Evolutionary conservation across 805 yeast genomes (phyloP), one percentile per base, ranked within the genome.

Genomic region (Torulaspora indica): DNA sequence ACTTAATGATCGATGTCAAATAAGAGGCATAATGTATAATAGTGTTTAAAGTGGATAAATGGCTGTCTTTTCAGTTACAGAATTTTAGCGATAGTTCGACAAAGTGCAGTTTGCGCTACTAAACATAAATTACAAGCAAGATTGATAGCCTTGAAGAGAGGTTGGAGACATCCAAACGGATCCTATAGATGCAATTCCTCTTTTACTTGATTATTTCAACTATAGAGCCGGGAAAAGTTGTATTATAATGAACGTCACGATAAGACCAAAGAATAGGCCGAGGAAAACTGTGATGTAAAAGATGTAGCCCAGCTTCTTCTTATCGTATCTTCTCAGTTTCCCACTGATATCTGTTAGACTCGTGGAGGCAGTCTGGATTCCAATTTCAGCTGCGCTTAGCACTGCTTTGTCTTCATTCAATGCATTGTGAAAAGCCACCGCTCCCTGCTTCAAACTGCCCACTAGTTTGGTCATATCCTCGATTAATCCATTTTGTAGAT

Each of bases 321-420:
- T 49, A 51, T 63, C 60, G 53, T 68, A 48, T 50, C 60, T 50
- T 48, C 62, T 42, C 39, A 58, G 54, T 49, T 53, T 66, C 15
- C 55, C 64, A 40, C 60, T 67, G 31, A 57, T 56, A 53, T 50
- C 51, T 14, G 57, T 43, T n/a, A 71, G 40, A 45, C 69, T 67
- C 25, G 48, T 58, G 3, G 71, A 61, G 2, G 74, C 69, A 1
- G 63, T 65, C 32, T 67, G 68, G 4, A 71, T 49, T 8, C 74
- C 74, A 10, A 66, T 60, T 45, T 69, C 73, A 1, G 74, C 72
- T 4, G 74, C 73, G 15, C 64, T 61, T 8, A 71, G 35, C 1
- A 68, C 64, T 35, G 64, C 67, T 31, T 62, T 53, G 45, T 69
- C 74, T 38, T 69, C 66, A 14, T 65, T 61, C 31, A 71, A 47